phyloP scores from a whole-genome alignment of 371 early-diverging fungal genomes.

The Saksenaea vasiformis region DNA sequence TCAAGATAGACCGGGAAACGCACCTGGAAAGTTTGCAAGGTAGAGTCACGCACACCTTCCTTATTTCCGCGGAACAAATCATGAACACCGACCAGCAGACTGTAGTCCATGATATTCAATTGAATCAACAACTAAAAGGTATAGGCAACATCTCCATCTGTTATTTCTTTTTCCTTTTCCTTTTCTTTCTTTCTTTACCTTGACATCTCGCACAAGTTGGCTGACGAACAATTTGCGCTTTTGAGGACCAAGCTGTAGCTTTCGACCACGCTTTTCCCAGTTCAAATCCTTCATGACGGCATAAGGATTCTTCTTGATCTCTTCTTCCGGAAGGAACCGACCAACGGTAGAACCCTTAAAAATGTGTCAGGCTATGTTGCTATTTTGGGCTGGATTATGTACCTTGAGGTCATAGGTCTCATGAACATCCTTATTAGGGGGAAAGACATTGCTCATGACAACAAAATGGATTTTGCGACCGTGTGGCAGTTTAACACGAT shows the following conservation, averaged over 20 bases:
- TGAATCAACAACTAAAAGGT: conserved; percentile 85
- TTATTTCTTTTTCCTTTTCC: conserved; percentile 37
- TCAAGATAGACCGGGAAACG: conserved; percentile 29
- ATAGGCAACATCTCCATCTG: conserved; percentile 56
- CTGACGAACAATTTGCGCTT: conserved; percentile 81
- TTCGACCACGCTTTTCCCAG: conserved; percentile 79
- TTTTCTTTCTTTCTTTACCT: conserved; percentile 28
- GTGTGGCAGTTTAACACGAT: conserved; percentile 93
- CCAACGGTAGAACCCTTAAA: conserved; percentile 78
- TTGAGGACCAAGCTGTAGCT: conserved; percentile 82
- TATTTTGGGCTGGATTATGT: neutral
- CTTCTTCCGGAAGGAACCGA: conserved; percentile 77
- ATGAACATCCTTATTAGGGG: conserved; percentile 95
- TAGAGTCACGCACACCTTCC: conserved; percentile 86
- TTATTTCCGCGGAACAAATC: conserved; percentile 84
- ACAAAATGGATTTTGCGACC: conserved; percentile 96
- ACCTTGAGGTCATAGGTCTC: conserved; percentile 95
- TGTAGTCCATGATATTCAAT: conserved; percentile 89
- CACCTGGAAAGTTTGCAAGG: conserved; percentile 75
- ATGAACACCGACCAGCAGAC: conserved; percentile 91
- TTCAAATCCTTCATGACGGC: conserved; percentile 96
- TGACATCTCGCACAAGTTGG: conserved; percentile 88
- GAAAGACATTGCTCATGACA: conserved; percentile 98
- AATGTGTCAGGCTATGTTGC: neutral
- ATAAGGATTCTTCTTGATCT: conserved; percentile 74